A percentile compares a stretch with the other conserved stretches of the same genome.
phyloP scores from a whole-genome alignment of 306 rosid species.

The Vicia sativa region DNA sequence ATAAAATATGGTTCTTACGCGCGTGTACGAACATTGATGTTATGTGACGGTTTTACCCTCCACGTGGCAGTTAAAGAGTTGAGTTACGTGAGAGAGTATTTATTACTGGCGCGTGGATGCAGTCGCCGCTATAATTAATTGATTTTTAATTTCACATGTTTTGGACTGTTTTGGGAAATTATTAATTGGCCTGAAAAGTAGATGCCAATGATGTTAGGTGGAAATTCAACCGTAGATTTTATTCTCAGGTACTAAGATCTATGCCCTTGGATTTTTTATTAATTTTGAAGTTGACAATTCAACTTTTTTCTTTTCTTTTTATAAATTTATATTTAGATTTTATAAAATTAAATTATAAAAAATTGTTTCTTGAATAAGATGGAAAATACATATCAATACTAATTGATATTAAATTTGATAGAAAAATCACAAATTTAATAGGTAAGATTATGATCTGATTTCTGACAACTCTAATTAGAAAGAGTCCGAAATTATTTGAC shows the following conservation, averaged over 20 bases:
- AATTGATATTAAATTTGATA: no score
- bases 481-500: no score
- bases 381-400: no score
- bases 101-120: constrained; percentile 46
- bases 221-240: constrained; percentile 29
- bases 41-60: constrained; percentile 49
- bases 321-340: no score
- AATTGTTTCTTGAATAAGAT: no score
- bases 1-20: constrained; percentile 54
- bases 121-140: neutral
- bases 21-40: constrained; percentile 75
- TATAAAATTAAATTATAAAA: no score
- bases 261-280: constrained; percentile 7
- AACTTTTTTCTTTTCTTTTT: neutral
- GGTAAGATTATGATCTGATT: no score
- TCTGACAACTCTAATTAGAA: no score
- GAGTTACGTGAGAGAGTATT: constrained; percentile 34
- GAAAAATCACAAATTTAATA: no score
- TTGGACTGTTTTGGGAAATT: constrained; percentile 7
- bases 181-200: constrained; percentile 44
- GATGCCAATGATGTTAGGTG: constrained; percentile 37
- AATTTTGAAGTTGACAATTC: neutral
- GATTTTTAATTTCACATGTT: neutral
- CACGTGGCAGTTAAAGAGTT: constrained; percentile 41
- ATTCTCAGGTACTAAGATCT: constrained; percentile 27